These are phyloP conservation scores for Cladosporium halotolerans DNA, from an alignment of 2,329 filamentous ascomycete genomes.

Conservation along the genomic window DNA sequence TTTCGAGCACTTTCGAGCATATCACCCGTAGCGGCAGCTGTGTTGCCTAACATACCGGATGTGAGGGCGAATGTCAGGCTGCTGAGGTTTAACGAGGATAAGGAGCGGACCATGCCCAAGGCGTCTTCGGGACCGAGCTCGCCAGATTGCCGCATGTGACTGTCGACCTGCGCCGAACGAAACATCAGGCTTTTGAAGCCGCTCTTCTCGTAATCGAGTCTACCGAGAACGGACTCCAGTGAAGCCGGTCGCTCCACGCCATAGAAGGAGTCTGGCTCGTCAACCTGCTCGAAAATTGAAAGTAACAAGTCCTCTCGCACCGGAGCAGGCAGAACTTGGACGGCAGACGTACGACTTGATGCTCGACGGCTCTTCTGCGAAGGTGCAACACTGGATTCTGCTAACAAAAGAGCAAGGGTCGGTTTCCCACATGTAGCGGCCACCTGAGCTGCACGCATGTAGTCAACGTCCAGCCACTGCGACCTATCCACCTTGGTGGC, in stretches of 20 bases:
- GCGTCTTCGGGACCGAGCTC: constrained; percentile 53
- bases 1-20: constrained; percentile 75
- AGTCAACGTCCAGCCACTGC: constrained; percentile 82
- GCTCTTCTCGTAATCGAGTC: constrained; percentile 83
- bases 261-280: constrained; percentile 95
- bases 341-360: constrained; percentile 21
- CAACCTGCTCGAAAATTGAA: constrained; percentile 81
- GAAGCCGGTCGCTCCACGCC: constrained; percentile 75
- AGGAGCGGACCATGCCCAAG: constrained; percentile 65
- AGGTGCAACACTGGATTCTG: constrained; percentile 51
- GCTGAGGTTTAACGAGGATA: constrained; percentile 75
- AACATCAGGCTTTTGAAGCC: constrained; percentile 84
- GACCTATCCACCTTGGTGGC: constrained; percentile 70
- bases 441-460: constrained; percentile 60
- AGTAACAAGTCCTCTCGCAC: constrained; percentile 64
- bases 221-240: constrained; percentile 68
- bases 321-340: constrained; percentile 30
- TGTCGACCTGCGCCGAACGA: constrained; percentile 84
- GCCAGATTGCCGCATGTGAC: constrained; percentile 61
- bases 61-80: constrained; percentile 73
- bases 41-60: constrained; percentile 57
- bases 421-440: constrained; percentile 76
- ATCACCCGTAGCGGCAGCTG: constrained; percentile 57
- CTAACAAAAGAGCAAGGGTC: constrained; percentile 77
- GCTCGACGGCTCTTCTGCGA: constrained; percentile 17